A percentile compares a stretch with the other conserved stretches of the same genome.
These are phyloP conservation scores for Rhizophora apiculata DNA, from an alignment of 345 rosid species.

Conservation along the genomic window DNA sequence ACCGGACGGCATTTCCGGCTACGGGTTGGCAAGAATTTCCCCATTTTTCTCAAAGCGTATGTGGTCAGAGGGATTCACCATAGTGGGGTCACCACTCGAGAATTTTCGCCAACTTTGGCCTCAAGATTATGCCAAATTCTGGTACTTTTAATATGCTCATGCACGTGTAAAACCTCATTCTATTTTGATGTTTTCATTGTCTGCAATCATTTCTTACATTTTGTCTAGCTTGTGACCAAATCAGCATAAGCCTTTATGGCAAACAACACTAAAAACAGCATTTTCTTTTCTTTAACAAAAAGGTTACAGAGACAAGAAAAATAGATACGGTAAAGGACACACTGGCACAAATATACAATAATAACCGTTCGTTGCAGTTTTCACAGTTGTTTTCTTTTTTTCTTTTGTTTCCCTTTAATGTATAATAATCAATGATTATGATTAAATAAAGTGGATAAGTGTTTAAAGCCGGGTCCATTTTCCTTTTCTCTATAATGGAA, in stretches of 20 bases:
- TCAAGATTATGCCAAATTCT: conserved; percentile 44
- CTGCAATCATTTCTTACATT: background rate
- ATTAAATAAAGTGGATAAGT: too few relatives aligned
- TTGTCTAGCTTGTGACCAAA: background rate
- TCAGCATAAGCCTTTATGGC: background rate
- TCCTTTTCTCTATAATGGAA: too few relatives aligned
- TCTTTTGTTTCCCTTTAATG: too few relatives aligned
- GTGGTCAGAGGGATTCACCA: conserved; percentile 99
- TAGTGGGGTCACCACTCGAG: conserved; percentile 65
- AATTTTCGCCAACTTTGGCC: conserved; percentile 90
- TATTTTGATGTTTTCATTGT: background rate
- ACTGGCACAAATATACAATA: too few relatives aligned
- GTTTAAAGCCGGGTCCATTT: too few relatives aligned
- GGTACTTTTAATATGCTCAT: conserved; percentile 43
- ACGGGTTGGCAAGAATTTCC: conserved; percentile 73
- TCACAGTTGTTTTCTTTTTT: too few relatives aligned
- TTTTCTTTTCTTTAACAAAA: conserved; percentile 22
- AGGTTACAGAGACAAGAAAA: too few relatives aligned
- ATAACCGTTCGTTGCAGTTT: too few relatives aligned
- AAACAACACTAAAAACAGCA: conserved; percentile 12
- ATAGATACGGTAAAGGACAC: too few relatives aligned
- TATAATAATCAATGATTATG: too few relatives aligned
- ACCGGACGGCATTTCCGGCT: conserved; percentile 71
- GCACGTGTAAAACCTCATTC: conserved; percentile 17
- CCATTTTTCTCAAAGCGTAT: conserved; percentile 74